Base-by-base conservation (phyloP, 768 basidiomycete species). In the Tubosaeta sp. region DNA sequence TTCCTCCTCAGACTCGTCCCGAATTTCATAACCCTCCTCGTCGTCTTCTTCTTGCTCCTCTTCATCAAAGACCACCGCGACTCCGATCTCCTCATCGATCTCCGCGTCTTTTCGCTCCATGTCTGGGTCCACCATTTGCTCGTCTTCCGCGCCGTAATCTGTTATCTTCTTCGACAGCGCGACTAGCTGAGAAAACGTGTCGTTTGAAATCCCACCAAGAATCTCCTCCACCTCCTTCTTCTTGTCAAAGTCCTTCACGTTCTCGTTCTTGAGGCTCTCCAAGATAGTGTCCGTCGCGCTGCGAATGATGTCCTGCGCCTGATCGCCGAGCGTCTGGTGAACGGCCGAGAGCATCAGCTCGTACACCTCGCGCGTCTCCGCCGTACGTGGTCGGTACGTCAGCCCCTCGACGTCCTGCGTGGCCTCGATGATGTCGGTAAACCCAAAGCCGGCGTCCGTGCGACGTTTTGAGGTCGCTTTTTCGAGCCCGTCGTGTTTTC, bases 21-120 rank as follows among this genome's bases (percentile, higher is more conserved):
- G 78, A 48, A 97, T 81, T 66, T 97, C 95, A 59, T 77, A 97
- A 1, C 85, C 88, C 58, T 90, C 91, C 1, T 90, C 91, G 17
- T 95, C 91, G 2, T 95, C 93, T 5, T 90, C 92, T 22, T 97
- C 94, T 61, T 92, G 85, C 58, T 97, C 95, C 53, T 98, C 97
- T 64, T 97, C 95, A 58, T 97, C 95, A 53, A 98, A 97, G 6
- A 97, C 87, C 8, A 99, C 95, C 0, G 95, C 95, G 1, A 99
- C 95, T n/a, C 95, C 95, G 41, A 90, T 84, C 60, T 95, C 94
- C 53, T 94, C 94, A 58, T 97, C 95, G 60, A 97, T 93, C 69
- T 88, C 92, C 3, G 84, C 90, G 52, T 90, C 91, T 68, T 87
- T 85, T 43, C 79, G 75, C 65, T 91, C 92, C 71, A 78, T 76